Percentiles rank a stretch among this genome's conserved stretches.
These are phyloP conservation scores for Yarrowia keelungensis DNA, from an alignment of 805 yeast species.

Conservation along the genomic window DNA sequence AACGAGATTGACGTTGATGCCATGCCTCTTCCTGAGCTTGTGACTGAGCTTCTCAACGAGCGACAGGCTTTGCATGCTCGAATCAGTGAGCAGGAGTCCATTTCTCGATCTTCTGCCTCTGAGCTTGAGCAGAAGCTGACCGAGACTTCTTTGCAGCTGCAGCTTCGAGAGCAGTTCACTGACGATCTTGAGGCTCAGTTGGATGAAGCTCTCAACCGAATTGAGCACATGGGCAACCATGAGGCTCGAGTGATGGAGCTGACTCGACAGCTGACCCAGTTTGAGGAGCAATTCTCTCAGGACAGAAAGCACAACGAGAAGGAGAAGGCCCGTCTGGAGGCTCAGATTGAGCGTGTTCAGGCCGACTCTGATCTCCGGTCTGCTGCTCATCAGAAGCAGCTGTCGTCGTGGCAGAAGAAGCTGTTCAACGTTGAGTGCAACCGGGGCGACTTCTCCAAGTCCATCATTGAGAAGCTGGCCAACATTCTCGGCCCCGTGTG, in stretches of 20 bases:
- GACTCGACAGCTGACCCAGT: conserved; percentile 20
- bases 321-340: conserved; percentile 17
- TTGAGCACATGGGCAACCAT: conserved; percentile 33
- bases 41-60: background rate
- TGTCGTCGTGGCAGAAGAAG: conserved; percentile 34
- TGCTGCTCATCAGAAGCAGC: conserved; percentile 28
- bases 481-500: conserved; percentile 25
- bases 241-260: conserved; percentile 33
- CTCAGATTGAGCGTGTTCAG: conserved; percentile 17
- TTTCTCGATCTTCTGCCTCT: conserved; percentile 6
- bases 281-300: conserved; percentile 12
- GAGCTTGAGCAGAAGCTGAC: conserved; percentile 18
- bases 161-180: conserved; percentile 14
- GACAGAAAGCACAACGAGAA: conserved; percentile 25
- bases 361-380: conserved; percentile 23
- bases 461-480: conserved; percentile 34
- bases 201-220: conserved; percentile 11
- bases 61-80: conserved; percentile 1
- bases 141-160: background rate
- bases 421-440: conserved; percentile 37
- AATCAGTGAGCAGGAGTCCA: conserved; percentile 17
- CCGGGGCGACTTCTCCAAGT: conserved; percentile 29
- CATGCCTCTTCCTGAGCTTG: background rate
- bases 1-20: conserved; percentile 3
- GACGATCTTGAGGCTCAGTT: conserved; percentile 20